phyloP scores from a whole-genome alignment of 164 flowering plant genomes.

The Stephania japonica region DNA sequence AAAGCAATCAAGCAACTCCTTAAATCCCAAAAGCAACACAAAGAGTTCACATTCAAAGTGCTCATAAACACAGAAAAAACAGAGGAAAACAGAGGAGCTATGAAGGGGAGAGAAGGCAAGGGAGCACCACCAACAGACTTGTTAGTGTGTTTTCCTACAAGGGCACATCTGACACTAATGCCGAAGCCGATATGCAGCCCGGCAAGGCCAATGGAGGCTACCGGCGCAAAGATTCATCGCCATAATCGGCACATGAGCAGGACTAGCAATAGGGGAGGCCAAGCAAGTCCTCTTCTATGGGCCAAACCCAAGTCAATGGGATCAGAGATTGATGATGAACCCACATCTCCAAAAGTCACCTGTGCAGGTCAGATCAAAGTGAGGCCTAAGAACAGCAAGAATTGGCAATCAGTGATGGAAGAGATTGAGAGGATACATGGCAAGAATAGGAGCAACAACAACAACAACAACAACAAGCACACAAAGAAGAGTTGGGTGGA shows the following conservation, averaged over 20 bases:
- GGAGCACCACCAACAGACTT: constrained; percentile 39
- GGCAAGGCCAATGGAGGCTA: constrained; percentile 39
- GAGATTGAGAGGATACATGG: constrained; percentile 81
- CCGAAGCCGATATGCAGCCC: constrained; percentile 90
- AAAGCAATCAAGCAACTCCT: not conserved
- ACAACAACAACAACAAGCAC: constrained; percentile 23
- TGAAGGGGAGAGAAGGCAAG: constrained; percentile 55
- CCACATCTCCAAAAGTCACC: constrained; percentile 90
- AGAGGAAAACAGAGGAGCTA: constrained; percentile 6
- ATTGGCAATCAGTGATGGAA: constrained; percentile 93
- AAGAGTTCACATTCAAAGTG: not conserved
- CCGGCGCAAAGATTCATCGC: constrained; percentile 12
- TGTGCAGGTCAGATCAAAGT: constrained; percentile 91
- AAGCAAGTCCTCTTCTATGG: constrained; percentile 56
- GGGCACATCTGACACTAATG: constrained; percentile 62
- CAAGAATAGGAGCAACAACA: constrained; percentile 30
- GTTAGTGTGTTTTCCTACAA: constrained; percentile 75
- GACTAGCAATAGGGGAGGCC: constrained; percentile 20
- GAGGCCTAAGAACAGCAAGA: constrained; percentile 58
- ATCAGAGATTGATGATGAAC: constrained; percentile 56
- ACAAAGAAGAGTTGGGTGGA: constrained; percentile 53
- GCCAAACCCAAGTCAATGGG: constrained; percentile 40
- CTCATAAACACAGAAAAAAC: too few relatives aligned
- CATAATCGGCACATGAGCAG: not conserved
- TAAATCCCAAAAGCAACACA: not conserved